These are phyloP conservation scores for Paxillus rubicundulus DNA, from an alignment of 768 basidiomycete species.

Conservation along the genomic window DNA sequence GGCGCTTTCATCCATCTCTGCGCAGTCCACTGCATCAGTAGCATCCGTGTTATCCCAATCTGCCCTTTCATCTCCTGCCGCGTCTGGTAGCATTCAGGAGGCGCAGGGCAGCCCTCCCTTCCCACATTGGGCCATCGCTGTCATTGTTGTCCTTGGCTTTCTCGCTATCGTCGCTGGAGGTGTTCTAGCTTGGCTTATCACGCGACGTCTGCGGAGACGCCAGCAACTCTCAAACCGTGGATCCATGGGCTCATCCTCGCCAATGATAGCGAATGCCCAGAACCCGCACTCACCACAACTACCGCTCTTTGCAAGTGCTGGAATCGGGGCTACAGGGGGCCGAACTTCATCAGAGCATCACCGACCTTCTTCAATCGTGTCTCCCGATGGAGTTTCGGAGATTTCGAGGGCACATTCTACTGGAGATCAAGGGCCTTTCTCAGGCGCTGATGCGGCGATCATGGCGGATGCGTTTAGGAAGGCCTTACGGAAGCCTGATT, in stretches of 20 bases:
- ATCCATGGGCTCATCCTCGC: constrained; percentile 76
- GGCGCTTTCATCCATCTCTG: constrained; percentile 33
- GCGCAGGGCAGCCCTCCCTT: constrained; percentile 43
- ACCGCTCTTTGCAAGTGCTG: constrained; percentile 42
- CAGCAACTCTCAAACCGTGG: constrained; percentile 54
- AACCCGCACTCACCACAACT: constrained; percentile 41
- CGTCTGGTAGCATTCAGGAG: constrained; percentile 47
- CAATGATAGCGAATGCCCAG: constrained; percentile 74
- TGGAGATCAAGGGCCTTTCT: constrained; percentile 70
- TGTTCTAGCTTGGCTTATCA: constrained; percentile 67
- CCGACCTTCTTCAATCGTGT: constrained; percentile 40
- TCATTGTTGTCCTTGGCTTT: constrained; percentile 83
- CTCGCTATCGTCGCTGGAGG: constrained; percentile 73
- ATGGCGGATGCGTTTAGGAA: constrained; percentile 92
- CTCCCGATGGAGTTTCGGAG: constrained; percentile 74
- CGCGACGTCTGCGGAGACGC: constrained; percentile 63
- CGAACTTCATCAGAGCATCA: constrained; percentile 33
- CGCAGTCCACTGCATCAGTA: constrained; percentile 34
- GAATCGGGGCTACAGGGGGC: constrained; percentile 32
- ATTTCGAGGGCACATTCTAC: constrained; percentile 59
- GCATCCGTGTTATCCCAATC: constrained; percentile 34
- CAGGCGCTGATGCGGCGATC: constrained; percentile 83
- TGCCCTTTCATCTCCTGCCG: constrained; percentile 12
- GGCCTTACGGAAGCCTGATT: constrained; percentile 86
- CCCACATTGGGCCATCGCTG: constrained; percentile 90